A percentile compares a stretch with the other conserved stretches of the same genome.
phyloP scores from a whole-genome alignment of 1,284 basidiomycete species.

The Malassezia sp. region DNA sequence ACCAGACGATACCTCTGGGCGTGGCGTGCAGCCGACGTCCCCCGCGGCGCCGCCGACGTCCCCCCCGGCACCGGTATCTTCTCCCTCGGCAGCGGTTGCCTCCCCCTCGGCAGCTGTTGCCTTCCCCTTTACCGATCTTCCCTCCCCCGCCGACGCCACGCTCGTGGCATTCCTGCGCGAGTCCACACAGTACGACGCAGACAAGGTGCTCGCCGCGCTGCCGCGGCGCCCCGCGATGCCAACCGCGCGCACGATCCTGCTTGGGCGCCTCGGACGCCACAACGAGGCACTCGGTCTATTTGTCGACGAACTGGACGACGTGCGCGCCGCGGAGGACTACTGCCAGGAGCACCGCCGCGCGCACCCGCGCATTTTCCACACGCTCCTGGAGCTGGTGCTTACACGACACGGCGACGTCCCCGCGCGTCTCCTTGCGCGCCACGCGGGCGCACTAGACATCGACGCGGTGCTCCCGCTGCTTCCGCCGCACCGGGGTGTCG shows the following conservation, averaged over 20 bases:
- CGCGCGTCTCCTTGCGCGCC: constrained; percentile 66
- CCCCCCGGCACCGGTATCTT: too few species aligned
- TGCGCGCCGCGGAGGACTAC: constrained; percentile 66
- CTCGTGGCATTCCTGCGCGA: constrained; percentile 65
- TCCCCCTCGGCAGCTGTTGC: too few species aligned
- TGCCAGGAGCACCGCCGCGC: constrained; percentile 18
- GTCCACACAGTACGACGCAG: constrained; percentile 63
- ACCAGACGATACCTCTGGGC: too few species aligned
- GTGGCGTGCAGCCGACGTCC: too few species aligned
- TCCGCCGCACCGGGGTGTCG: constrained; percentile 71
- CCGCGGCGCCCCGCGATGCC: constrained; percentile 17
- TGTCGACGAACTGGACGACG: constrained; percentile 71
- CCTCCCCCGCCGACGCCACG: not conserved
- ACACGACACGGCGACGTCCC: constrained; percentile 57
- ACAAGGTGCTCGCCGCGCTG: constrained; percentile 66
- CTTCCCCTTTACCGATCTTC: too few species aligned
- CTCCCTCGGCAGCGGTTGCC: too few species aligned
- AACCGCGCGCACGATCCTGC: constrained; percentile 75
- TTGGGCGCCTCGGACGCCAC: constrained; percentile 79
- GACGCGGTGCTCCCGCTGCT: constrained; percentile 69
- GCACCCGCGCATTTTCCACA: constrained; percentile 58
- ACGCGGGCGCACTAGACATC: constrained; percentile 68
- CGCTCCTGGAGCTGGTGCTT: constrained; percentile 54
- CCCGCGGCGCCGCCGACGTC: too few species aligned
- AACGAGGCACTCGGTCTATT: constrained; percentile 86